Percentiles rank a stretch among this genome's conserved stretches.
Conservation (phyloP, 2,329 filamentous ascomycete genomes). For the Mariannaea elegans region DNA sequence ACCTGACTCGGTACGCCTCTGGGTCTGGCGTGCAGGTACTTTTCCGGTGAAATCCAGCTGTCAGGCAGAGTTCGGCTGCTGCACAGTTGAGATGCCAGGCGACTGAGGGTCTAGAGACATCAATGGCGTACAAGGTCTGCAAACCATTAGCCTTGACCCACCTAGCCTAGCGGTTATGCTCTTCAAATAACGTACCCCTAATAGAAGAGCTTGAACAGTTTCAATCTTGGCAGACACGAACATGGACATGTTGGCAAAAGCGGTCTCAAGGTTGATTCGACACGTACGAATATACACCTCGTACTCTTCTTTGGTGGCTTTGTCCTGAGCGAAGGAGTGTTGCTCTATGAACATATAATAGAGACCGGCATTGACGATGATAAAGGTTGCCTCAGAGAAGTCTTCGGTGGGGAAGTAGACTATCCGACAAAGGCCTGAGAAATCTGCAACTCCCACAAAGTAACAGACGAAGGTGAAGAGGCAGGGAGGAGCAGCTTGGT, state of each 20-base stretch:
- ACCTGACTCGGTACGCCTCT: constrained; percentile 47
- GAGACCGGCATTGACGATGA: constrained; percentile 59
- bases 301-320: constrained; percentile 46
- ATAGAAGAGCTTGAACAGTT: constrained; percentile 66
- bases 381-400: constrained; percentile 59
- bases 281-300: constrained; percentile 51
- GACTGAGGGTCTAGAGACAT: constrained; percentile 68
- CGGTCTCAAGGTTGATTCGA: constrained; percentile 60
- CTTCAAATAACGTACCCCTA: constrained; percentile 57
- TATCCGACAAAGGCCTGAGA: constrained; percentile 57
- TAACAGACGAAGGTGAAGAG: constrained; percentile 61
- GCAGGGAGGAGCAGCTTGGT: constrained; percentile 53
- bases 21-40: constrained; percentile 46
- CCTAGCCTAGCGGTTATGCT: neutral
- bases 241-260: constrained; percentile 61
- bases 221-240: constrained; percentile 63
- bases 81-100: constrained; percentile 70
- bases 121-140: constrained; percentile 69
- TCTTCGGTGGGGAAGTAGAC: constrained; percentile 63
- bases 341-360: constrained; percentile 61
- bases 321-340: constrained; percentile 47
- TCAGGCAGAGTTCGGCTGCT: constrained; percentile 68
- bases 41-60: constrained; percentile 67
- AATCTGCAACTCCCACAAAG: constrained; percentile 59
- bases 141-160: constrained; percentile 7